Percentiles rank a stretch among this genome's conserved stretches.
These are phyloP conservation scores for Fusarium verticillioides DNA, from an alignment of 2,329 filamentous ascomycete species.

Conservation along the genomic window DNA sequence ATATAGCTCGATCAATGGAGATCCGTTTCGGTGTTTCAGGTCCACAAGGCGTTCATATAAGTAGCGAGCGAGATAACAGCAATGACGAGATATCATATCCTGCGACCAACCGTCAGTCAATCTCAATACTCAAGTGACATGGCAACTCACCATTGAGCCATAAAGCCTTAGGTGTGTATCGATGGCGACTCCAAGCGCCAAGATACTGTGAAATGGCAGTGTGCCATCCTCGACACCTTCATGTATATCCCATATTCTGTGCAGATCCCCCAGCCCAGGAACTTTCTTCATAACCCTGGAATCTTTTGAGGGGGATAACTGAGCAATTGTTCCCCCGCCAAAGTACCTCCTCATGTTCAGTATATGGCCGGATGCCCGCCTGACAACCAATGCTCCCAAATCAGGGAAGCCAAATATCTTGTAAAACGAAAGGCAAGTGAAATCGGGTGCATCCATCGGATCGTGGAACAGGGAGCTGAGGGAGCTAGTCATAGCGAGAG, in stretches of 20 bases:
- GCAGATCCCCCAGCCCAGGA: slow-evolving; percentile 51
- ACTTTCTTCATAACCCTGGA: slow-evolving; percentile 51
- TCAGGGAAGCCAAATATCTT: slow-evolving; percentile 77
- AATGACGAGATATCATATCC: slow-evolving; percentile 67
- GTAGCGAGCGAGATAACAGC: slow-evolving; percentile 61
- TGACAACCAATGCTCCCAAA: slow-evolving; percentile 69
- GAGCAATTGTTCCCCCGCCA: slow-evolving; percentile 74
- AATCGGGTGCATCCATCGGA: slow-evolving; percentile 65
- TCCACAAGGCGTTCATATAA: slow-evolving; percentile 59
- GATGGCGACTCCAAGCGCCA: slow-evolving; percentile 70
- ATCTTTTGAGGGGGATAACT: slow-evolving; percentile 51
- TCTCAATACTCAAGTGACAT: neutral
- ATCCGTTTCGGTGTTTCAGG: slow-evolving; percentile 65
- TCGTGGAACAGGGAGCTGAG: slow-evolving; percentile 64
- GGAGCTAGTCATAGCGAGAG: slow-evolving; percentile 70
- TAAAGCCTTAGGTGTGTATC: slow-evolving; percentile 66
- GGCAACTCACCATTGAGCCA: slow-evolving; percentile 58
- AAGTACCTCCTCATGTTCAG: slow-evolving; percentile 70
- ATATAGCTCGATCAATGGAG: slow-evolving; percentile 64
- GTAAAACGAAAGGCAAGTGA: slow-evolving; percentile 70
- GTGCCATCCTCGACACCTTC: slow-evolving; percentile 75
- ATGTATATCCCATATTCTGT: slow-evolving; percentile 59
- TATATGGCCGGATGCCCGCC: slow-evolving; percentile 65
- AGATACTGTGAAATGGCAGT: slow-evolving; percentile 71
- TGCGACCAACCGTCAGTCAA: slow-evolving; percentile 3